Evolutionary conservation across 371 early-diverging fungal genomes (phyloP).

Genomic region (Amoeboaphelidium protococcarum): DNA sequence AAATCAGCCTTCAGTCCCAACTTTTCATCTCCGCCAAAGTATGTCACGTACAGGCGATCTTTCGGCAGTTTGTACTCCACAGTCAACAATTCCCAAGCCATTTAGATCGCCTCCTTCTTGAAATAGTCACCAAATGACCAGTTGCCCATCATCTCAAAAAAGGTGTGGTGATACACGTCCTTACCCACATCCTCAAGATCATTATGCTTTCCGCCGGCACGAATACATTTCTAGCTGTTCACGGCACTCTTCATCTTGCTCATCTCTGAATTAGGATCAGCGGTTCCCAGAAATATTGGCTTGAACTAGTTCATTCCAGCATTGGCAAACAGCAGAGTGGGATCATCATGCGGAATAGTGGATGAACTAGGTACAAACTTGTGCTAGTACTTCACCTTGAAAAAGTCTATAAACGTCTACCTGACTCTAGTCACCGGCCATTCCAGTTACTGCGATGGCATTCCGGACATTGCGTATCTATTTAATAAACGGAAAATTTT

Average conservation of each 20-base stretch:
- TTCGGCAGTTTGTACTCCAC: constrained; percentile 54
- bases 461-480: too few relatives aligned
- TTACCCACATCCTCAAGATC: constrained; percentile 99
- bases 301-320: constrained; percentile 99
- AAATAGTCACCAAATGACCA: constrained; percentile 99
- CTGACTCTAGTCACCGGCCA: constrained; percentile 71
- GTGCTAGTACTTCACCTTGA: constrained; percentile 47
- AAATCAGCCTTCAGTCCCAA: constrained; percentile 58
- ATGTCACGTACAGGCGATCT: constrained; percentile 89
- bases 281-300: constrained; percentile 88
- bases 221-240: constrained; percentile 96
- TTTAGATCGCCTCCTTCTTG: constrained; percentile 80
- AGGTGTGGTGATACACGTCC: constrained; percentile 99
- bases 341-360: constrained; percentile 90
- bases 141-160: constrained; percentile 99
- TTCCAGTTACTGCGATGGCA: too few relatives aligned
- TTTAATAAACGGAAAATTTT: too few relatives aligned
- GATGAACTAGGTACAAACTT: constrained; percentile 63
- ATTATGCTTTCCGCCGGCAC: constrained; percentile 99
- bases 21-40: constrained; percentile 81
- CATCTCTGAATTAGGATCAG: constrained; percentile 67
- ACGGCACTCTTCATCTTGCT: constrained; percentile 71
- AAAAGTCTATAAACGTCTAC: constrained; percentile 72
- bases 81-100: constrained; percentile 89
- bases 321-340: constrained; percentile 94